Conservation (phyloP, 2,329 filamentous ascomycete species). For the Chrysoporthe cubensis region DNA sequence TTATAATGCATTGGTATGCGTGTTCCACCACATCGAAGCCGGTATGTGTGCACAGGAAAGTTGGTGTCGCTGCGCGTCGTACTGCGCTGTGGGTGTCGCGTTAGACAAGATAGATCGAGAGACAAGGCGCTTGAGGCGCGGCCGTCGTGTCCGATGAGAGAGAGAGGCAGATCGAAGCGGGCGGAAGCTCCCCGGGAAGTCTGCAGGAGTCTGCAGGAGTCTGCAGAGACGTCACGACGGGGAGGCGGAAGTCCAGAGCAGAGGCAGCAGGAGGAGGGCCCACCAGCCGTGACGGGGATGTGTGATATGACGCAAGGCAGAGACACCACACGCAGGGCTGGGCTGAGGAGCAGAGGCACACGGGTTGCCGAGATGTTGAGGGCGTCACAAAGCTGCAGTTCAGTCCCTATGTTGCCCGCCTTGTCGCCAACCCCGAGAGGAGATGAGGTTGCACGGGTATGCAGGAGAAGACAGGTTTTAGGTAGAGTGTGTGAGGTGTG, state of each 20-base stretch:
- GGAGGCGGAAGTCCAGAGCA: not conserved
- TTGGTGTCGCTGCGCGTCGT: not conserved
- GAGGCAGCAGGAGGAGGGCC: not conserved
- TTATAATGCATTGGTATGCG: not conserved
- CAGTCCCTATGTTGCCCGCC: not conserved
- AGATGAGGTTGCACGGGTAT: constrained; percentile 2
- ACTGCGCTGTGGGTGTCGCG: not conserved
- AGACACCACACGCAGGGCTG: constrained; percentile 2
- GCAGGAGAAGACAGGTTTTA: not conserved
- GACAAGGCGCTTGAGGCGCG: not conserved
- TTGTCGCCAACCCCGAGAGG: not conserved
- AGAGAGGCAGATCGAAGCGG: not conserved
- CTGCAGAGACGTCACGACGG: not conserved
- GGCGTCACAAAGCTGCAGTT: not conserved
- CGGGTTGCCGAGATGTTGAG: not conserved
- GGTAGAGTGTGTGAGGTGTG: not conserved
- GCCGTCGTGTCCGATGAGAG: not conserved
- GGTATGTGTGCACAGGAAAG: not conserved
- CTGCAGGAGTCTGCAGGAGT: not conserved
- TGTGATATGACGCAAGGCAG: constrained; percentile 3
- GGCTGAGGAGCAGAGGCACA: not conserved
- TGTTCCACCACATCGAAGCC: not conserved
- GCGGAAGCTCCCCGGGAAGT: not conserved
- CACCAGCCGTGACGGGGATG: constrained; percentile 1
- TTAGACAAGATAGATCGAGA: not conserved